A percentile compares a stretch with the other conserved stretches of the same genome.
phyloP scores from a whole-genome alignment of 495 filamentous ascomycete genomes.

The Penicillium robsamsonii region DNA sequence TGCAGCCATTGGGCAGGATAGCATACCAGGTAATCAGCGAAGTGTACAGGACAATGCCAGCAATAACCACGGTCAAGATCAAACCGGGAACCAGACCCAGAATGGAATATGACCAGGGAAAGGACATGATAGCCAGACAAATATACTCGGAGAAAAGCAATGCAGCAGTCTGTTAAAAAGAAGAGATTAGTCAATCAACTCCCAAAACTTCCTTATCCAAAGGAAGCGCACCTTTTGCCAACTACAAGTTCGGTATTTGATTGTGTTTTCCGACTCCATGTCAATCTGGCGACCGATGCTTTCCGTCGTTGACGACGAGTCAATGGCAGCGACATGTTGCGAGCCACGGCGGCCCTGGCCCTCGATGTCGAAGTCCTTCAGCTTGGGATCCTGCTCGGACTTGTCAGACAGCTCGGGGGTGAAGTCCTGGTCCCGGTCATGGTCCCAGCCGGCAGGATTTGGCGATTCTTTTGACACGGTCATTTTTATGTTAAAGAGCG shows the following conservation, averaged over 20 bases:
- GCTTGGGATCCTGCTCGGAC: slow-evolving; percentile 24
- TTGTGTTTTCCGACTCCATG: slow-evolving; percentile 70
- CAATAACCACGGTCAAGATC: slow-evolving; percentile 75
- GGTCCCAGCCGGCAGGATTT: slow-evolving; percentile 16
- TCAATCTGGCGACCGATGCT: slow-evolving; percentile 71
- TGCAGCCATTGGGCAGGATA: not conserved
- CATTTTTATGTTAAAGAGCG: slow-evolving; percentile 44
- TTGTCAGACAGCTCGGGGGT: slow-evolving; percentile 28
- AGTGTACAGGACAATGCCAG: slow-evolving; percentile 75
- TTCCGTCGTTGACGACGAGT: slow-evolving; percentile 37
- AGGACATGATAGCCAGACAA: slow-evolving; percentile 91
- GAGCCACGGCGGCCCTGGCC: slow-evolving; percentile 26
- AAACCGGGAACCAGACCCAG: slow-evolving; percentile 84
- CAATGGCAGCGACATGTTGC: slow-evolving; percentile 18
- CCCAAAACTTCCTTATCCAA: not conserved
- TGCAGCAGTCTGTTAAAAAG: slow-evolving; percentile 63
- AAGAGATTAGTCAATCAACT: slow-evolving; percentile 5
- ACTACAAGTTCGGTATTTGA: slow-evolving; percentile 86
- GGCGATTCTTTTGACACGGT: slow-evolving; percentile 31
- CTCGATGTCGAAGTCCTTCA: slow-evolving; percentile 38
- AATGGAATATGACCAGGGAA: slow-evolving; percentile 84
- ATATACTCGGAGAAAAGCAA: slow-evolving; percentile 91
- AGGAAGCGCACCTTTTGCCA: slow-evolving; percentile 70
- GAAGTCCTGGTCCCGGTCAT: slow-evolving; percentile 19
- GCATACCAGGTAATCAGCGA: slow-evolving; percentile 75